Percentiles rank a stretch among this genome's conserved stretches.
These are phyloP conservation scores for Luffa aegyptiaca DNA, from an alignment of 306 rosid species.

Conservation along the genomic window DNA sequence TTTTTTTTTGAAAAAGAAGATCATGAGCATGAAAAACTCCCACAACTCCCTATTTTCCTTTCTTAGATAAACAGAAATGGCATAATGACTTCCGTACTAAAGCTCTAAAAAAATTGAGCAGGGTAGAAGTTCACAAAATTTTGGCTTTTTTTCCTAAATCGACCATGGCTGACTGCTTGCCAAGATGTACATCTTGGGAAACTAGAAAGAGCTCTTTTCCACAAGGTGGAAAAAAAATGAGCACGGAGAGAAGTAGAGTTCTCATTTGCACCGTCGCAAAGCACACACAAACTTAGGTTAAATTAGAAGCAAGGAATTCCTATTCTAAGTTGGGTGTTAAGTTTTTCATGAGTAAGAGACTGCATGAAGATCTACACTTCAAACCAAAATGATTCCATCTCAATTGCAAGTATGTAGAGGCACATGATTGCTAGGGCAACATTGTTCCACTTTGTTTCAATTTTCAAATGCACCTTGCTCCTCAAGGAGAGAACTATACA, in stretches of 20 bases:
- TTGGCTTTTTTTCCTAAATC: background rate
- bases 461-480: background rate
- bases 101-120: background rate
- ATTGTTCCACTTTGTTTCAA: background rate
- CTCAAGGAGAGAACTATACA: background rate
- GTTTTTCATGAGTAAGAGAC: background rate
- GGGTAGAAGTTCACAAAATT: background rate
- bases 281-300: background rate
- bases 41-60: background rate
- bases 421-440: background rate
- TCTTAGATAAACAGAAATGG: background rate
- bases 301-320: background rate
- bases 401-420: background rate
- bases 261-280: background rate
- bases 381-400: background rate
- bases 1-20: background rate
- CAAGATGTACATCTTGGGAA: background rate
- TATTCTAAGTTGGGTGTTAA: background rate
- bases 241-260: background rate
- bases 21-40: background rate
- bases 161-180: background rate
- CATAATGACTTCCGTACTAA: background rate
- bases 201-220: background rate
- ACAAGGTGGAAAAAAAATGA: background rate
- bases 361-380: background rate